A percentile compares a stretch with the other conserved stretches of the same genome.
Evolutionary conservation across 768 basidiomycete species (phyloP).

Genomic region (Pholiota conissans): DNA sequence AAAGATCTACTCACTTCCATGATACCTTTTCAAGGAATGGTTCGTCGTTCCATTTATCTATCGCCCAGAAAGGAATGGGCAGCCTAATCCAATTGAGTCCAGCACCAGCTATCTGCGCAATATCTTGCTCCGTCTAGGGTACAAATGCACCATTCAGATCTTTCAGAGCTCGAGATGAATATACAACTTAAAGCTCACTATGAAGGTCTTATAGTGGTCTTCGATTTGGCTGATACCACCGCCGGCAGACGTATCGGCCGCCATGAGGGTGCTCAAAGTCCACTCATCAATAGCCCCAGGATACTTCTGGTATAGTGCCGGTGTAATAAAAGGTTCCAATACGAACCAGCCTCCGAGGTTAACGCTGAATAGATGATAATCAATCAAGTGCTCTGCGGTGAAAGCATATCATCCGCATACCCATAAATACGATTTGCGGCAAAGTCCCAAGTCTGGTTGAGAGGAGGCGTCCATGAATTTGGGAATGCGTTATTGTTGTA

Average conservation of each 20-base stretch:
- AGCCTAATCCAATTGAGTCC: constrained; percentile 87
- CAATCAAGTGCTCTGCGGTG: constrained; percentile 5
- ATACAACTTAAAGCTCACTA: constrained; percentile 45
- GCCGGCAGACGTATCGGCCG: constrained; percentile 55
- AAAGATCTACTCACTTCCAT: constrained; percentile 59
- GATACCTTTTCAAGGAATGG: constrained; percentile 74
- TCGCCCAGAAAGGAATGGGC: constrained; percentile 86
- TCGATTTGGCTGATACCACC: constrained; percentile 71
- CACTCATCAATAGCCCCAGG: constrained; percentile 60
- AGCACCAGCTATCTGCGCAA: constrained; percentile 86
- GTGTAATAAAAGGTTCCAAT: constrained; percentile 76
- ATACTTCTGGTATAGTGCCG: constrained; percentile 63
- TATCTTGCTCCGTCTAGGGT: constrained; percentile 91
- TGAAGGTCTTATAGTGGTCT: constrained; percentile 80
- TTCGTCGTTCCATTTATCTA: constrained; percentile 69
- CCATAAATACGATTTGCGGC: constrained; percentile 53
- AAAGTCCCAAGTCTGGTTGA: constrained; percentile 76
- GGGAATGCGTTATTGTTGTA: constrained; percentile 74
- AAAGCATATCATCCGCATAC: constrained; percentile 2
- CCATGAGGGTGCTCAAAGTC: constrained; percentile 66
- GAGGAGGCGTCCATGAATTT: constrained; percentile 78
- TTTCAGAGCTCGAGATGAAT: background rate
- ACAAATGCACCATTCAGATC: constrained; percentile 3
- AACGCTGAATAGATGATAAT: constrained; percentile 41
- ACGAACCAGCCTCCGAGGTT: constrained; percentile 80